These are phyloP conservation scores for Hypoxylon sp. DNA, from an alignment of 2,329 filamentous ascomycete species.

Conservation along the genomic window DNA sequence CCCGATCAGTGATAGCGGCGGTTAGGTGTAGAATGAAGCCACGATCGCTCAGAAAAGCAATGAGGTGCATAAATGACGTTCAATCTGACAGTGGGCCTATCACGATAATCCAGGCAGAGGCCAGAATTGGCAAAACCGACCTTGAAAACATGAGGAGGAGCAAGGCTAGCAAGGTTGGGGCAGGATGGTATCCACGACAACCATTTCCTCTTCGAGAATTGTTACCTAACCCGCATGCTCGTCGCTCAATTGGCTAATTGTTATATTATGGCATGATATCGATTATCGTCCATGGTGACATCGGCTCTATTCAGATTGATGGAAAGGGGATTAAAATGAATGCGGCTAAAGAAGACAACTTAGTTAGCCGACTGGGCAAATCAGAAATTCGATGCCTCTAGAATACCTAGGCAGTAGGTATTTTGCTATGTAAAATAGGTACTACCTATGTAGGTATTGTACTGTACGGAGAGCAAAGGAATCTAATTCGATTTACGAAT, in stretches of 20 bases:
- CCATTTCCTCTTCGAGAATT: slow-evolving; percentile 3
- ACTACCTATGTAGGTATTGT: no score
- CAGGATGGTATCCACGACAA: slow-evolving; percentile 31
- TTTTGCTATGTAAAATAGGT: no score
- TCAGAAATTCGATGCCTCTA: slow-evolving; percentile 7
- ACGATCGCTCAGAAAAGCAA: slow-evolving; percentile 22
- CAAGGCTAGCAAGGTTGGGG: slow-evolving; percentile 21
- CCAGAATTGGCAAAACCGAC: slow-evolving; percentile 20
- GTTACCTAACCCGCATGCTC: slow-evolving; percentile 18
- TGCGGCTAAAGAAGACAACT: slow-evolving; percentile 27
- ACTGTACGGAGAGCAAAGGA: slow-evolving; percentile 20
- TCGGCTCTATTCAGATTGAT: slow-evolving; percentile 31
- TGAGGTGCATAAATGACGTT: slow-evolving; percentile 40
- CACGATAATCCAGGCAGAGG: slow-evolving; percentile 33
- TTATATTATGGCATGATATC: slow-evolving; percentile 30
- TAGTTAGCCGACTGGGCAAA: slow-evolving; percentile 14
- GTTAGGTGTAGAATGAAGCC: slow-evolving; percentile 19
- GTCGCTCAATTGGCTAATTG: slow-evolving; percentile 30
- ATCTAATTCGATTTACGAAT: slow-evolving; percentile 26
- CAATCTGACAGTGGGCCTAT: slow-evolving; percentile 38
- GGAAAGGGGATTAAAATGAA: slow-evolving; percentile 15
- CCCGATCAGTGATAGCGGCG: slow-evolving; percentile 28
- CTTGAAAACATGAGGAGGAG: slow-evolving; percentile 12
- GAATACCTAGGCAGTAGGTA: no score
- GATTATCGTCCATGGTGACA: slow-evolving; percentile 22